phyloP scores from a whole-genome alignment of 257 asterid species.

The Nicotiana tabacum region DNA sequence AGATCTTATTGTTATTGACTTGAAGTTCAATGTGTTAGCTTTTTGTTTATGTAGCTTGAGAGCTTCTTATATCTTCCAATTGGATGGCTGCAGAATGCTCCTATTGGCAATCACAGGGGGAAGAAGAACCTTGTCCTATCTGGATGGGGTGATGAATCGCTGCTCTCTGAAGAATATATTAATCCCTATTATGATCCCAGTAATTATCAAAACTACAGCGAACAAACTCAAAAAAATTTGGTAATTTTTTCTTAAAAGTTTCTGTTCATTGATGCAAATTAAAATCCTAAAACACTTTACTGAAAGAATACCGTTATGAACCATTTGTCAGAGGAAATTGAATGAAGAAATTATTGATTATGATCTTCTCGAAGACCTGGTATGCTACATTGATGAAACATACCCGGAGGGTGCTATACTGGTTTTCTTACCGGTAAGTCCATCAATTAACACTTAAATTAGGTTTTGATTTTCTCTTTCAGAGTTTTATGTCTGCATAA shows the following conservation, averaged over 20 bases:
- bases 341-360: conserved; percentile 90
- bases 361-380: conserved; percentile 95
- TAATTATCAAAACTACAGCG: conserved; percentile 60
- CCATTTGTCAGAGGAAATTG: conserved; percentile 58
- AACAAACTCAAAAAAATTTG: conserved; percentile 77
- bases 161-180: conserved; percentile 66
- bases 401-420: conserved; percentile 79
- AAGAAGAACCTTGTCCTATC: conserved; percentile 82
- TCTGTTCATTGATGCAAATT: conserved; percentile 2
- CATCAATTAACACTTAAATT: not conserved
- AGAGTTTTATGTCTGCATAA: not conserved
- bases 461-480: not conserved
- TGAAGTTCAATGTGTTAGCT: not conserved
- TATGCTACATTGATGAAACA: conserved; percentile 76
- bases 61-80: conserved; percentile 10
- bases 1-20: not conserved
- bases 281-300: not conserved
- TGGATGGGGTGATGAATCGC: conserved; percentile 93
- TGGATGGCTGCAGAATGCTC: conserved; percentile 53
- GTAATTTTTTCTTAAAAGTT: conserved; percentile 30
- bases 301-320: conserved; percentile 9
- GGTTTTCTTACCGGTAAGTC: conserved; percentile 80
- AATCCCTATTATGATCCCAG: conserved; percentile 61
- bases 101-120: conserved; percentile 83
- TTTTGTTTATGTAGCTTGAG: conserved; percentile 11